phyloP scores from a whole-genome alignment of 2,329 filamentous ascomycete species.

The Botrytis elliptica region DNA sequence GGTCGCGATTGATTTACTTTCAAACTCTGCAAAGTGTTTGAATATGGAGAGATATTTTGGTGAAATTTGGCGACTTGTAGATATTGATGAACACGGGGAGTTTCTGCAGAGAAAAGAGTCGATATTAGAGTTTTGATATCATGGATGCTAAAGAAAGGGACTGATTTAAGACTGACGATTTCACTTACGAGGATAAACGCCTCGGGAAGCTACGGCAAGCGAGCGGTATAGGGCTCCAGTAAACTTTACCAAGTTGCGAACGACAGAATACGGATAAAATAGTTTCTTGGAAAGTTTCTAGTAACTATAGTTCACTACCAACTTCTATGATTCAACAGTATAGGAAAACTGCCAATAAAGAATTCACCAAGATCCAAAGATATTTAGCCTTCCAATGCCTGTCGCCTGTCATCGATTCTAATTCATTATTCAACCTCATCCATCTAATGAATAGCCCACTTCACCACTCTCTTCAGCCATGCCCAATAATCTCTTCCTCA shows the following conservation, averaged over 20 bases:
- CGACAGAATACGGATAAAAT: fast-evolving
- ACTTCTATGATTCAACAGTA: no score
- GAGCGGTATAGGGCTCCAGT: background rate
- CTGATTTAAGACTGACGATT: background rate
- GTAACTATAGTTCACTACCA: background rate
- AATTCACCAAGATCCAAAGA: background rate
- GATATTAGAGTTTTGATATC: background rate
- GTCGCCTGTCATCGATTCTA: background rate
- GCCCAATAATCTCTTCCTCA: slow-evolving; percentile 61
- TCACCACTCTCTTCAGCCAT: slow-evolving; percentile 60
- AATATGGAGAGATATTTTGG: background rate
- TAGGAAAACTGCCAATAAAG: background rate
- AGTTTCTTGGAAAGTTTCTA: background rate
- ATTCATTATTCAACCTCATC: slow-evolving; percentile 38
- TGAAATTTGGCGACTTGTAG: background rate
- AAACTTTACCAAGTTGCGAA: background rate
- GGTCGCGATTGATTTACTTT: no score
- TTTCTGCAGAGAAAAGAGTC: background rate
- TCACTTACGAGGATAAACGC: background rate
- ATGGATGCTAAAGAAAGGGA: background rate
- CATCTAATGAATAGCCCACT: slow-evolving; percentile 62
- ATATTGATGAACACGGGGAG: background rate
- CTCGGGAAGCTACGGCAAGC: background rate
- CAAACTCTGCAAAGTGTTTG: background rate
- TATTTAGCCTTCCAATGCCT: background rate